Percentiles rank a stretch among this genome's conserved stretches.
Evolutionary conservation across 768 basidiomycete genomes (phyloP).

Genomic region (Tricholomella constricta): DNA sequence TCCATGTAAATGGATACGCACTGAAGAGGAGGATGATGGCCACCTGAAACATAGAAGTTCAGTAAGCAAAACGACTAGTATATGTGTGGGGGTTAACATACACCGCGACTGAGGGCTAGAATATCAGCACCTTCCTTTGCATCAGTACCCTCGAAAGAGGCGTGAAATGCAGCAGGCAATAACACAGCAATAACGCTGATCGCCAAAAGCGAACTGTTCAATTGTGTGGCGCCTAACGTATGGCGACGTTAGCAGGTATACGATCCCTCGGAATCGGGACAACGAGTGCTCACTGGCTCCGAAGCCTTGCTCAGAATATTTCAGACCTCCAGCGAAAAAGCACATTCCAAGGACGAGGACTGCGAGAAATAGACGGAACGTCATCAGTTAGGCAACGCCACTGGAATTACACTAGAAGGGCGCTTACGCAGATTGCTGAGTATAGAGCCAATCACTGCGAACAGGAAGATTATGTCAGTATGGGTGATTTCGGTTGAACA

Average conservation of each 20-base stretch:
- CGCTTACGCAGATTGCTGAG: slow-evolving; percentile 78
- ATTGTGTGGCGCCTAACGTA: slow-evolving; percentile 54
- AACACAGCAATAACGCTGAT: slow-evolving; percentile 81
- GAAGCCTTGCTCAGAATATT: slow-evolving; percentile 81
- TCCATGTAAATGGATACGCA: slow-evolving; percentile 31
- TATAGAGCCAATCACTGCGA: slow-evolving; percentile 80
- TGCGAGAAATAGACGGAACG: slow-evolving; percentile 24
- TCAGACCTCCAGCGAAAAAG: slow-evolving; percentile 82
- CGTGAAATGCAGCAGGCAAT: slow-evolving; percentile 79
- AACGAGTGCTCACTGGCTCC: slow-evolving; percentile 58
- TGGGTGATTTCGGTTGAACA: slow-evolving; percentile 5
- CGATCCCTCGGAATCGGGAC: slow-evolving; percentile 25
- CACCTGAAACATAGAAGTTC: slow-evolving; percentile 42
- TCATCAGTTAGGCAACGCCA: neutral
- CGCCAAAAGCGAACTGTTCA: slow-evolving; percentile 75
- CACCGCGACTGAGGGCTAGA: slow-evolving; percentile 73
- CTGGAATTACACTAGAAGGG: slow-evolving; percentile 5
- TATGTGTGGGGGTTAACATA: slow-evolving; percentile 34
- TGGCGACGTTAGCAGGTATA: neutral
- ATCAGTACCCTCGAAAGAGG: slow-evolving; percentile 37
- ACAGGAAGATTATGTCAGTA: slow-evolving; percentile 14
- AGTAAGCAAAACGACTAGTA: neutral
- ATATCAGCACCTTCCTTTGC: slow-evolving; percentile 44
- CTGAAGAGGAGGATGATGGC: slow-evolving; percentile 78
- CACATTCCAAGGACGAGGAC: slow-evolving; percentile 89